Conservation (phyloP, 177 flowering plant species). For the Vitis hybrid region DNA sequence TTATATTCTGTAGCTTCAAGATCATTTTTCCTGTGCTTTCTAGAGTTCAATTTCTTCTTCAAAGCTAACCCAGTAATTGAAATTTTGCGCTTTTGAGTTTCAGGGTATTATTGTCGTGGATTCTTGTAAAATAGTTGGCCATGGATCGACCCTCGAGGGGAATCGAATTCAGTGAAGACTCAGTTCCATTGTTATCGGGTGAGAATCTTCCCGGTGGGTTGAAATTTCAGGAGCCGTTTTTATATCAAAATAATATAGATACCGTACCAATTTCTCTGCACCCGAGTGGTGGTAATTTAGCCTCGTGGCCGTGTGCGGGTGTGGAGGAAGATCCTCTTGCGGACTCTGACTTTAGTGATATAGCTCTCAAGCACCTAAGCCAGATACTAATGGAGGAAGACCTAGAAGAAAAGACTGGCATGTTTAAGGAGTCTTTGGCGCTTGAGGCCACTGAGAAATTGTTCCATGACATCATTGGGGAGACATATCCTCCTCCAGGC, state of each 20-base stretch:
- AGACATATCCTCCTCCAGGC: constrained; percentile 32
- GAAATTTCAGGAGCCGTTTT: neutral
- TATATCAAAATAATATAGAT: constrained; percentile 3
- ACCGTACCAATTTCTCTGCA: constrained; percentile 14
- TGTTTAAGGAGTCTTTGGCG: constrained; percentile 50
- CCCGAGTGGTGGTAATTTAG: constrained; percentile 3
- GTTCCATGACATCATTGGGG: constrained; percentile 46
- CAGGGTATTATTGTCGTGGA: neutral
- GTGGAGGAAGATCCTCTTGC: constrained; percentile 26
- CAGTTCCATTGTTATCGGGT: constrained; percentile 3
- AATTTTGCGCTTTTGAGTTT: neutral
- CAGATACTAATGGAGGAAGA: constrained; percentile 68
- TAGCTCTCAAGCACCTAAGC: constrained; percentile 40
- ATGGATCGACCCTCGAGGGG: constrained; percentile 26
- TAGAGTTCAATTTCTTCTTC: no score
- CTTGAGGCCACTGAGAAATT: constrained; percentile 59
- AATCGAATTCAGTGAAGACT: constrained; percentile 13
- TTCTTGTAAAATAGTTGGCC: constrained; percentile 5
- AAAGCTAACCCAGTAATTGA: no score
- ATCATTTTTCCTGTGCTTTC: no score
- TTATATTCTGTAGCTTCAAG: no score
- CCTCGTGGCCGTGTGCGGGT: constrained; percentile 5
- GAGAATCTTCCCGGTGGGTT: constrained; percentile 14
- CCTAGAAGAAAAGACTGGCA: constrained; percentile 42
- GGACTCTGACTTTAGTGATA: constrained; percentile 55